A percentile compares a stretch with the other conserved stretches of the same genome.
Evolutionary conservation across 2,329 filamentous ascomycete species (phyloP).

Genomic region (Diaporthe sp.): DNA sequence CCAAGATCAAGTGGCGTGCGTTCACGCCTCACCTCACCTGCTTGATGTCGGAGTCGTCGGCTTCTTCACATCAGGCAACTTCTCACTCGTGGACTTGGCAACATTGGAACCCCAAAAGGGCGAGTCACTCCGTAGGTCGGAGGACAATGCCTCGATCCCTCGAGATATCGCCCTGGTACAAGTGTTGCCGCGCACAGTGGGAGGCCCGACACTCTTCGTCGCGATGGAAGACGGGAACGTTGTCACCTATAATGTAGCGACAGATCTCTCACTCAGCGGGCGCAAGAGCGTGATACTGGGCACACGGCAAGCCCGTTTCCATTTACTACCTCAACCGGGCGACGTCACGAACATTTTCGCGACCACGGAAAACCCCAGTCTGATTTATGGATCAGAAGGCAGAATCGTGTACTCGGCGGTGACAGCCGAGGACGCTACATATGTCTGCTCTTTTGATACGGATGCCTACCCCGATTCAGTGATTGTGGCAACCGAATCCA

Average conservation of each 20-base stretch:
- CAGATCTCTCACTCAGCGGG: conserved; percentile 73
- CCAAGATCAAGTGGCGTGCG: conserved; percentile 85
- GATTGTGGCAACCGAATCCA: conserved; percentile 80
- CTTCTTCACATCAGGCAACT: conserved; percentile 86
- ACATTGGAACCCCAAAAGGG: conserved; percentile 76
- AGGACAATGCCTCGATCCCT: conserved; percentile 82
- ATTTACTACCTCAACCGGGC: conserved; percentile 77
- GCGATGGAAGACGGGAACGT: conserved; percentile 95
- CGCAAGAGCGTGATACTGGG: conserved; percentile 88
- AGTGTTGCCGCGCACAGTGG: conserved; percentile 71
- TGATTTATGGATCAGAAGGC: conserved; percentile 92
- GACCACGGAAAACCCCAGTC: conserved; percentile 91
- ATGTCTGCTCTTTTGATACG: conserved; percentile 85
- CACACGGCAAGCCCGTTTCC: conserved; percentile 85
- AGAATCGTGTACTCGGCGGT: conserved; percentile 94
- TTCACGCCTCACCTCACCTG: conserved; percentile 78
- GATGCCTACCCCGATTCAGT: conserved; percentile 85
- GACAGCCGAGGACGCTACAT: conserved; percentile 86
- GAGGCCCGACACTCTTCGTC: conserved; percentile 82
- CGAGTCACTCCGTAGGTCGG: conserved; percentile 69
- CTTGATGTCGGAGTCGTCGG: conserved; percentile 81
- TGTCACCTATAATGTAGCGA: conserved; percentile 81
- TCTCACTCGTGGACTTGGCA: conserved; percentile 79
- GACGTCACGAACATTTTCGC: conserved; percentile 87
- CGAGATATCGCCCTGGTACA: conserved; percentile 85